Percentiles rank a stretch among this genome's conserved stretches.
phyloP scores from a whole-genome alignment of 2,329 filamentous ascomycete genomes.

The Talaromyces marneffei region DNA sequence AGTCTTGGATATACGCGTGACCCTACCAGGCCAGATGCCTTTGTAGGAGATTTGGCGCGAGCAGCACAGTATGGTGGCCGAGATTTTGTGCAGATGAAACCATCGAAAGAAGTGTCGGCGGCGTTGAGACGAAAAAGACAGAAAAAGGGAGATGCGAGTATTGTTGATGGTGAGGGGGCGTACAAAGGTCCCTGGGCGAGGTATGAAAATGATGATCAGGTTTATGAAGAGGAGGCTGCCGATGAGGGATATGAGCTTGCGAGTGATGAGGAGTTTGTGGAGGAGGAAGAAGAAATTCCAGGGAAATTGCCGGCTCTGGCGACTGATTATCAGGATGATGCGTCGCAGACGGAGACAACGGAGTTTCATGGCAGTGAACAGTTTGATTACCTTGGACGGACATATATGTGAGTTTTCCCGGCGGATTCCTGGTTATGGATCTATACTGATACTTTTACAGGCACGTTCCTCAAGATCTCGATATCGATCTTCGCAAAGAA shows the following conservation, averaged over 20 bases:
- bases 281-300: constrained; percentile 60
- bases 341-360: constrained; percentile 69
- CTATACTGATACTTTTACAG: not conserved
- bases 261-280: constrained; percentile 74
- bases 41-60: constrained; percentile 45
- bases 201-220: constrained; percentile 69
- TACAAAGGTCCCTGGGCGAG: constrained; percentile 95
- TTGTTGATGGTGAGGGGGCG: constrained; percentile 78
- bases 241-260: constrained; percentile 65
- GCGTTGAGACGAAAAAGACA: constrained; percentile 69
- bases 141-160: constrained; percentile 72
- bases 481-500: constrained; percentile 78
- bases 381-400: constrained; percentile 89
- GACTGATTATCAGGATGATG: constrained; percentile 46
- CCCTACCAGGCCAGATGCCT: constrained; percentile 38
- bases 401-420: constrained; percentile 62
- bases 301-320: constrained; percentile 47
- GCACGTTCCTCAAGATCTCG: constrained; percentile 85
- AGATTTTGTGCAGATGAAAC: constrained; percentile 50
- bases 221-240: constrained; percentile 61
- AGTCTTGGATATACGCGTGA: constrained; percentile 52
- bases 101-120: constrained; percentile 66
- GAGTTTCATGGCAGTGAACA: constrained; percentile 78
- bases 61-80: constrained; percentile 43
- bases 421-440: not conserved